Evolutionary conservation across 2,329 filamentous ascomycete genomes (phyloP).

Genomic region (Fusarium decemcellulare): DNA sequence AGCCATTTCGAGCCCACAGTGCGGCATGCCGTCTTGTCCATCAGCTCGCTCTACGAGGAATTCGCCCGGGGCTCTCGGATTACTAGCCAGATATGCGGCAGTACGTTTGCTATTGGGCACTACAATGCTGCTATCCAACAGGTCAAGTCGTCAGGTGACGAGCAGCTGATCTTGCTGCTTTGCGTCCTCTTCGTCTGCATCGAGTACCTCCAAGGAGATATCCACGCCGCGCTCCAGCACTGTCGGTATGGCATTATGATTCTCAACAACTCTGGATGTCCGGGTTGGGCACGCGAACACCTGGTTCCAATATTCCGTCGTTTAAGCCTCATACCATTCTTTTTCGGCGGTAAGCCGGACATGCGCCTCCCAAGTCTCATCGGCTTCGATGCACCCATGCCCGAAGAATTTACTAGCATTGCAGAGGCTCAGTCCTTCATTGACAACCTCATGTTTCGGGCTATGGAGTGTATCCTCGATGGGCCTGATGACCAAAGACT

Average conservation of each 20-base stretch:
- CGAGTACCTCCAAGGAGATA: conserved; percentile 26
- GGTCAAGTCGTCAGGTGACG: conserved; percentile 10
- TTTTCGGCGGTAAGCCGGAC: conserved; percentile 7
- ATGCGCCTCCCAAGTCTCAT: neutral
- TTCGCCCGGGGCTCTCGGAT: conserved; percentile 6
- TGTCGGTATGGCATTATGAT: conserved; percentile 20
- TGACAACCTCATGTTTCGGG: neutral
- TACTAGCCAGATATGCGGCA: conserved; percentile 15
- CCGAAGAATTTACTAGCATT: neutral
- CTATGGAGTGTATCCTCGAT: neutral
- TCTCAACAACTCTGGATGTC: neutral
- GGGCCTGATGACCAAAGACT: neutral
- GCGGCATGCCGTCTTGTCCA: conserved; percentile 28
- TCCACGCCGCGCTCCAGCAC: conserved; percentile 19
- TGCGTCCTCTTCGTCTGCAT: conserved; percentile 33
- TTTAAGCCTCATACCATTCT: conserved; percentile 17
- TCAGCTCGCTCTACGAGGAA: conserved; percentile 33
- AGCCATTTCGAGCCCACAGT: conserved; percentile 31
- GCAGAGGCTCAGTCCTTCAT: neutral
- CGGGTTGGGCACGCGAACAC: conserved; percentile 11
- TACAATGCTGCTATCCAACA: conserved; percentile 29
- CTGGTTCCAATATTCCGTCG: conserved; percentile 25
- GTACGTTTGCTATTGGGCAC: conserved; percentile 17
- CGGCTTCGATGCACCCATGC: neutral
- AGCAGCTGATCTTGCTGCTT: conserved; percentile 19